phyloP scores from a whole-genome alignment of 2,329 filamentous ascomycete species.

The Aspergillus sp. region DNA sequence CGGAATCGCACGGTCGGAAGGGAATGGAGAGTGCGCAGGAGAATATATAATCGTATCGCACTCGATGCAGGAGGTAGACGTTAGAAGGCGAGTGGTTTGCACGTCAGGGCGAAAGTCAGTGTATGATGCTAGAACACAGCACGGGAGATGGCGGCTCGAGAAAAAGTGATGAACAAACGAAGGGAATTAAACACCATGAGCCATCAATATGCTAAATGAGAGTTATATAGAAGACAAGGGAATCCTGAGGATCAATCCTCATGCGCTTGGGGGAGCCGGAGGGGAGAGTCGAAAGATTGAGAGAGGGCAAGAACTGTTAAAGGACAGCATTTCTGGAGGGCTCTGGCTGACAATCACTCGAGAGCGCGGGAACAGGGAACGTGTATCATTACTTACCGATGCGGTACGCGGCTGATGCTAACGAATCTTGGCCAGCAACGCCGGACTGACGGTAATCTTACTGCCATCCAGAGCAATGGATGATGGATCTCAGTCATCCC shows the following conservation, averaged over 20 bases:
- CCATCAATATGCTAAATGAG: constrained; percentile 25
- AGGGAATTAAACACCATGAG: constrained; percentile 23
- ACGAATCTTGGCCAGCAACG: constrained; percentile 1
- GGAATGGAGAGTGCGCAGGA: constrained; percentile 4
- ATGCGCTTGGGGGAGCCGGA: constrained; percentile 20
- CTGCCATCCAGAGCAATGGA: neutral
- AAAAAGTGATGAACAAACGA: constrained; percentile 24
- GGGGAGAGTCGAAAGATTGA: constrained; percentile 14
- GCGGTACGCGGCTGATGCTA: constrained; percentile 6
- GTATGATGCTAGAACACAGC: constrained; percentile 17
- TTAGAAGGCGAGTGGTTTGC: constrained; percentile 2
- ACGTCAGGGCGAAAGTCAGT: neutral
- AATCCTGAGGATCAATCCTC: constrained; percentile 13
- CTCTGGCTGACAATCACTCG: constrained; percentile 19
- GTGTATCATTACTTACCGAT: constrained; percentile 18
- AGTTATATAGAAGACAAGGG: constrained; percentile 18
- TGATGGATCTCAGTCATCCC: neutral
- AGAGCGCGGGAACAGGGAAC: constrained; percentile 19
- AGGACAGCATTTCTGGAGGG: constrained; percentile 21
- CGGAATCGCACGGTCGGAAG: constrained; percentile 5
- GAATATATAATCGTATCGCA: constrained; percentile 11
- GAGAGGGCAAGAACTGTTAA: constrained; percentile 12
- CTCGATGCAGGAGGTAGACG: neutral
- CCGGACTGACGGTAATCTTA: neutral
- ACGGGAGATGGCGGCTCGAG: constrained; percentile 18